Conservation (phyloP, 2,329 filamentous ascomycete genomes). For the Aspergillaceae sp. region DNA sequence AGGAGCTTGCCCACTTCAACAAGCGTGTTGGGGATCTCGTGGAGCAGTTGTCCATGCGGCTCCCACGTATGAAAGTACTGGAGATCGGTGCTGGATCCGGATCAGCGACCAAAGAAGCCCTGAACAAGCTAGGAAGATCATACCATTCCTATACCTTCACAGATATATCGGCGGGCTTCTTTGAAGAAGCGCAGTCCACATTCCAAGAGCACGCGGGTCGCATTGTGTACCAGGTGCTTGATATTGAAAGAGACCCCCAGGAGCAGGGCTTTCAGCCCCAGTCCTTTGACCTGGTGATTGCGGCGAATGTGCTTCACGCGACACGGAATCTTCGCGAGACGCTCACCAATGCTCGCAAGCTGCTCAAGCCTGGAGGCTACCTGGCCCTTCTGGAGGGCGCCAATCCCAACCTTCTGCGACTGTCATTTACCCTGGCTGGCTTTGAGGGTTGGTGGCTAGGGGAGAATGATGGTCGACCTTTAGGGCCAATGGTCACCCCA, state of each 20-base stretch:
- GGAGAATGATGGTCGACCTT: constrained; percentile 13
- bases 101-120: constrained; percentile 30
- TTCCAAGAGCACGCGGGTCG: constrained; percentile 15
- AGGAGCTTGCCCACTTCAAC: not conserved
- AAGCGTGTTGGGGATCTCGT: constrained; percentile 17
- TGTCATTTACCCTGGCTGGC: constrained; percentile 20
- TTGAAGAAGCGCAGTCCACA: constrained; percentile 24
- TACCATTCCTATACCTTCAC: constrained; percentile 37
- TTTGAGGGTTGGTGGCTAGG: constrained; percentile 32
- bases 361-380: constrained; percentile 36
- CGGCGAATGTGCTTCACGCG: constrained; percentile 5
- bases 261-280: constrained; percentile 26
- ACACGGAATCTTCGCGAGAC: constrained; percentile 9
- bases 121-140: constrained; percentile 20
- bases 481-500: constrained; percentile 19
- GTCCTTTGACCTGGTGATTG: constrained; percentile 19
- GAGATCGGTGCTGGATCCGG: constrained; percentile 32
- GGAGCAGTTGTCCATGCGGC: constrained; percentile 30
- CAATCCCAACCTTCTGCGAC: constrained; percentile 12
- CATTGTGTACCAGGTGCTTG: constrained; percentile 23
- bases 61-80: constrained; percentile 37
- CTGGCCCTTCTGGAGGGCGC: constrained; percentile 38
- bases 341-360: constrained; percentile 10
- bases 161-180: constrained; percentile 38
- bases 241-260: constrained; percentile 23